Conservation (phyloP, 176 grass and related monocot genomes). For the Oryza rufipogon region DNA sequence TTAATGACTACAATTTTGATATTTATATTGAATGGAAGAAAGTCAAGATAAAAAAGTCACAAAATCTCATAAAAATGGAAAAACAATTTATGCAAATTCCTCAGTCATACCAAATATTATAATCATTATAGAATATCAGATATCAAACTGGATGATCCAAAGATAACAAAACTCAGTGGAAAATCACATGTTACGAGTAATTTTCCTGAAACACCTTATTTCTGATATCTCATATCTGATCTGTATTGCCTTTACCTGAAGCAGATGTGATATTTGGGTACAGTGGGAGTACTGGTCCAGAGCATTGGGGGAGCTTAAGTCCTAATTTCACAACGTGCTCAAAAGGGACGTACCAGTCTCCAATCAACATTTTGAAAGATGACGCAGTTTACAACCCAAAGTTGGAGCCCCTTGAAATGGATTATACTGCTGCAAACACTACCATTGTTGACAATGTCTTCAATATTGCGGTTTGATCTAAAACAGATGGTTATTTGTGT, state of each 20-base stretch:
- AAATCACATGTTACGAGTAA: not conserved
- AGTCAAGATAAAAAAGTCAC: not conserved
- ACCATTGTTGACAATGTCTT: constrained; percentile 71
- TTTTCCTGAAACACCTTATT: not conserved
- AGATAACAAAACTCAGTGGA: not conserved
- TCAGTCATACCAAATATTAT: not conserved
- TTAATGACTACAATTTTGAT: not conserved
- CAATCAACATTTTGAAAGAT: constrained; percentile 65
- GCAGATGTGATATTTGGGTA: constrained; percentile 64
- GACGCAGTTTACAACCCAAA: constrained; percentile 37
- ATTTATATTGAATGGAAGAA: constrained; percentile 14
- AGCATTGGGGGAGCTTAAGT: constrained; percentile 64
- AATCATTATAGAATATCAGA: constrained; percentile 1
- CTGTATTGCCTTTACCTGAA: not conserved
- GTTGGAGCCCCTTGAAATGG: constrained; percentile 61
- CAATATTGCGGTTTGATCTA: constrained; percentile 71
- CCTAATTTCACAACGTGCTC: constrained; percentile 70
- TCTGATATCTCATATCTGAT: constrained; percentile 18
- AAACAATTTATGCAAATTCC: not conserved
- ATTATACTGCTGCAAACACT: constrained; percentile 60
- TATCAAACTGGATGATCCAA: not conserved
- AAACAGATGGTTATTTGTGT: constrained; percentile 17
- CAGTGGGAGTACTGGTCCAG: constrained; percentile 60
- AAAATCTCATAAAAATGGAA: not conserved
- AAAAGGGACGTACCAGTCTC: constrained; percentile 72